Evolutionary conservation across 768 basidiomycete species (phyloP).

Genomic region (Phylloporus sp.): DNA sequence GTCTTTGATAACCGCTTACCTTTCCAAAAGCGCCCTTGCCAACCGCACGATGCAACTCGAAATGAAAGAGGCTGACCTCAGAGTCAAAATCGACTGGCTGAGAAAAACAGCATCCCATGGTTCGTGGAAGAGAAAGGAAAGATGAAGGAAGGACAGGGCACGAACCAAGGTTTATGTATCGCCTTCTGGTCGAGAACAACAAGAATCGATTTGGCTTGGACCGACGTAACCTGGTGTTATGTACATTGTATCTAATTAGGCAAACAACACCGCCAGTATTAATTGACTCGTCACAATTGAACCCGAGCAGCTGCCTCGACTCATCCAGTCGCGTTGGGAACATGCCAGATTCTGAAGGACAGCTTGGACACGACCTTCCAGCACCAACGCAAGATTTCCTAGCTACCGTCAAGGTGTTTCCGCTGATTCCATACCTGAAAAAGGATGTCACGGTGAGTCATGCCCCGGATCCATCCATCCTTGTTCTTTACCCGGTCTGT

Average conservation of each 20-base stretch:
- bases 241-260: slow-evolving; percentile 25
- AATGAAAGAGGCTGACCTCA: slow-evolving; percentile 90
- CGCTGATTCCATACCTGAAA: slow-evolving; percentile 71
- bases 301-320: background rate
- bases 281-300: background rate
- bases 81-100: slow-evolving; percentile 82
- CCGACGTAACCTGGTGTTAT: slow-evolving; percentile 1
- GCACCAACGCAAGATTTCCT: slow-evolving; percentile 57
- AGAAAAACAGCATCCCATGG: slow-evolving; percentile 59
- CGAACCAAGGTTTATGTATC: slow-evolving; percentile 23
- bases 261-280: background rate
- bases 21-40: slow-evolving; percentile 99
- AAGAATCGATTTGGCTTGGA: slow-evolving; percentile 27
- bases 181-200: slow-evolving; percentile 32
- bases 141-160: slow-evolving; percentile 23
- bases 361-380: slow-evolving; percentile 23
- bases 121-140: slow-evolving; percentile 37
- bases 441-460: slow-evolving; percentile 62
- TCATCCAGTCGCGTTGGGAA: slow-evolving; percentile 1
- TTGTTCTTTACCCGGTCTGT: slow-evolving; percentile 7
- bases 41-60: slow-evolving; percentile 91
- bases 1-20: slow-evolving; percentile 40
- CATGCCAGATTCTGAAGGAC: slow-evolving; percentile 38
- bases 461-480: slow-evolving; percentile 9
- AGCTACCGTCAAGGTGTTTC: slow-evolving; percentile 69